Evolutionary conservation across 176 grass and related monocot genomes (phyloP), one percentile per base, ranked within the genome.

Genomic region (Phoenix roebelenii): DNA sequence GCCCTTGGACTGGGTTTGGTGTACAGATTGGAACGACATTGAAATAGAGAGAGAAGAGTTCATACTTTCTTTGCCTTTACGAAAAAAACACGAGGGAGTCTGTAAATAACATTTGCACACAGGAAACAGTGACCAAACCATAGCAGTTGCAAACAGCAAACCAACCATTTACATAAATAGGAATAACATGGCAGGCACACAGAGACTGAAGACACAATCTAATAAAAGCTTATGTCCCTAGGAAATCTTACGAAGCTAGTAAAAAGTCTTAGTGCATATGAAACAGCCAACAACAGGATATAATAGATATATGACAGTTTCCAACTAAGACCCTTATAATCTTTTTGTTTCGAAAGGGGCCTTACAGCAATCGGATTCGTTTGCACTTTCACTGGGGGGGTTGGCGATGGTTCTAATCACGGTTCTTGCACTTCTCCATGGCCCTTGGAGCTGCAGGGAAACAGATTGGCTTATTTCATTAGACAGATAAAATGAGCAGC

Each of bases 141-240:
- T 16, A 51, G 18, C 66, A 53, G 51, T 62, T 76, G 52, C 16
- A 35, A 68, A 69, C 66, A 59, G 44, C 73, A 29, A 66, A 72
- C 76, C 71, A 79, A 77, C 51, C 79, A 90, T 86, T 86, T 87
- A 81, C 81, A 84, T 69, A 70, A 68, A 70, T 59, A 76, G 55
- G 29, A 79, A 71, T 92, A 52, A 80, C 80, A 80, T 44, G 54
- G 61, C 16, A 68, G 23, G 23, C 73, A 5, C 59, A 81, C 74
- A 81, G 79, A 73, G 61, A 75, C 73, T 52, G 16, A 16, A 55
- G 35, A 57, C 56, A 71, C 23, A 18, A 64, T 67, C 23, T 70
- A 74, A 76, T 60, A 83, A 57, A 57, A 67, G 57, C 70, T 32
- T 63, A 62, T 61, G 71, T 68, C 65, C 72, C 67, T 76, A 82